Evolutionary conservation across 1,284 basidiomycete species (phyloP), one percentile per base, ranked within the genome.

Genomic region (Vanrija humicola): DNA sequence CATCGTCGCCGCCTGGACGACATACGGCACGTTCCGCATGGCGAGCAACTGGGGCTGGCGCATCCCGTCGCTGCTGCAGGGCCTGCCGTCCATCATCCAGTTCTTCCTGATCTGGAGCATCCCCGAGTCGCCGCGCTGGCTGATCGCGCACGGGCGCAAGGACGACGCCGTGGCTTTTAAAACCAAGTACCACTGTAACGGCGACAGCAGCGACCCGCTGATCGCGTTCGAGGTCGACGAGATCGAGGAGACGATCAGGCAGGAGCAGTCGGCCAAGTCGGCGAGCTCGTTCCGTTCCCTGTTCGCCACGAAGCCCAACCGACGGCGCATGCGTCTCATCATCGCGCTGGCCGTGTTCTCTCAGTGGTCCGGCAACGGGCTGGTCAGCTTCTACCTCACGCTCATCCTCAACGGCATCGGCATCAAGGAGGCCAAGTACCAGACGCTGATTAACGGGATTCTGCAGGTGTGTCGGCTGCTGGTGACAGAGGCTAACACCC

Each of bases 161-260:
- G 47, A 48, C 15, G 15, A 38, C 2, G 47, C 47, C 1, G 18
- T 96, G 39, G 92, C 92, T 1, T 95, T 96, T 79, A 81, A 96
- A 26, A 87, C 90, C 38, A 90, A 90, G 72, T 93, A 90, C 68
- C 92, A 95, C 54, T 62, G 56, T 29, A 47, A 50, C 29, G 59
- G 56, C 5, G 50, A 61, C 46, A 2, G 40, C 6, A 18, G 64
- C 28, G 71, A 74, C 55, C 64, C 66, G 3, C 55, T 75, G 21
- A 65, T 73, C 12, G 52, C 59, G 14, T 69, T 64, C 56, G 73
- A 76, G 54, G 58, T 62, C 26, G 60, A 69, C 21, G 74, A 75
- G 56, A 74, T 75, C 65, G 68, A 69, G 58, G 64, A 63, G 46
- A 70, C 68, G 4, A 49, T 75, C 45, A 54, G 53, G 5, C 43